These are phyloP conservation scores for Xylaria telfairii DNA, from an alignment of 495 filamentous ascomycete species.

Conservation along the genomic window DNA sequence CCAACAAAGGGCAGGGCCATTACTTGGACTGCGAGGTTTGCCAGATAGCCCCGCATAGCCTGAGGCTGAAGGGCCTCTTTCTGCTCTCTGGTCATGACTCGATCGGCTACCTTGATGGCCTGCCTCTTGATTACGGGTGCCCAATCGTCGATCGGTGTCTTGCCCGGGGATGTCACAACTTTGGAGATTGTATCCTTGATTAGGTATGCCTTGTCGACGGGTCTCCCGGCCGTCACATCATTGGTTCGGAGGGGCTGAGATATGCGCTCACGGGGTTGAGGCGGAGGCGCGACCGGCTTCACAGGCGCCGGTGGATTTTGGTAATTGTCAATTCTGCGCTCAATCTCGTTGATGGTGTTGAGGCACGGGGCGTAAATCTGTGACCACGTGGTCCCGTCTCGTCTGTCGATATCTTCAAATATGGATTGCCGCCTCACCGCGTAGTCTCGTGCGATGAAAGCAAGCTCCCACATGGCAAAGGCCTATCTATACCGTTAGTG, in stretches of 20 bases:
- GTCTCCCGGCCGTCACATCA: constrained; percentile 37
- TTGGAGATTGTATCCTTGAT: constrained; percentile 53
- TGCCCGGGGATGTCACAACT: constrained; percentile 64
- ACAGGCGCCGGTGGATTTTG: constrained; percentile 54
- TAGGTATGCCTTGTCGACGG: constrained; percentile 10
- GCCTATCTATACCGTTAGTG: constrained; percentile 58
- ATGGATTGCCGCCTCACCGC: constrained; percentile 77
- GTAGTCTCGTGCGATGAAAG: constrained; percentile 75
- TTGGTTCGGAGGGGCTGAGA: constrained; percentile 45
- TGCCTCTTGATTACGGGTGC: constrained; percentile 48
- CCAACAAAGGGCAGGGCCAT: constrained; percentile 63
- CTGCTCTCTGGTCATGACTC: constrained; percentile 53
- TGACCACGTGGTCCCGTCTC: constrained; percentile 77
- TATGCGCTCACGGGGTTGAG: constrained; percentile 35
- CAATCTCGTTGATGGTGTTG: constrained; percentile 67
- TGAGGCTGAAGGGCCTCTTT: constrained; percentile 50
- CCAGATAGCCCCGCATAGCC: constrained; percentile 45
- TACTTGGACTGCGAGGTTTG: constrained; percentile 38
- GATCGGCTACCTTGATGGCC: constrained; percentile 41
- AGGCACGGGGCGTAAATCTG: constrained; percentile 75
- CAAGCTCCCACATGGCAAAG: constrained; percentile 92
- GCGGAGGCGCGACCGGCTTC: constrained; percentile 36
- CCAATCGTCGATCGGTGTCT: constrained; percentile 52
- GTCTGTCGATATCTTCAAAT: constrained; percentile 87
- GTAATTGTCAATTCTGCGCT: constrained; percentile 65